Conservation (phyloP, 805 yeast genomes). For the Ogataea glucozyma region DNA sequence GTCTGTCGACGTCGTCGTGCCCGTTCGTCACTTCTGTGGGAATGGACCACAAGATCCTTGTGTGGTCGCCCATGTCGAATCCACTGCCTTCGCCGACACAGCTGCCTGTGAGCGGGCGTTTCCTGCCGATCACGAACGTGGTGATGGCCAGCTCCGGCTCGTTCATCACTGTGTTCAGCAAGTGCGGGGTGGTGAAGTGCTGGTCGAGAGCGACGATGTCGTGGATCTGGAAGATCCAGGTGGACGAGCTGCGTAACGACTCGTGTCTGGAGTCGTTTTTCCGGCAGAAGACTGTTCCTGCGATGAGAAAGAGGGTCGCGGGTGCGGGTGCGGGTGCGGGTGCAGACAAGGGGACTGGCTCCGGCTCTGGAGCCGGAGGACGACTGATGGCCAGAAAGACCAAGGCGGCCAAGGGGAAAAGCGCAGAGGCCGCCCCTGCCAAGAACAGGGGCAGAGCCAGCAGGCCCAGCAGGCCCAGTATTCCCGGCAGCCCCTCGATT, state of each 20-base stretch:
- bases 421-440: too few species aligned
- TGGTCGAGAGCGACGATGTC: conserved; percentile 56
- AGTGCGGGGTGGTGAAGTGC: conserved; percentile 54
- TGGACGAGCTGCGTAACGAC: conserved; percentile 39
- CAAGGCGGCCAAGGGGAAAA: too few species aligned
- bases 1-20: conserved; percentile 57
- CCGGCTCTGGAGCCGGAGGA: too few species aligned
- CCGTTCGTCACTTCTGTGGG: conserved; percentile 72
- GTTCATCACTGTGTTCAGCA: conserved; percentile 55
- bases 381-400: too few species aligned
- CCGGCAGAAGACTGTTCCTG: conserved; percentile 50
- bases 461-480: too few species aligned
- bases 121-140: conserved; percentile 64
- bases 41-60: conserved; percentile 66
- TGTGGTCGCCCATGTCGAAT: conserved; percentile 68
- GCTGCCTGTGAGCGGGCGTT: conserved; percentile 42
- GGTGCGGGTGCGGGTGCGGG: too few species aligned
- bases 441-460: conserved; percentile 12
- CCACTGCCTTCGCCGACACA: conserved; percentile 50
- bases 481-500: too few species aligned
- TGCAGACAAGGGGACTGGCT: too few species aligned
- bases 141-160: conserved; percentile 61
- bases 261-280: conserved; percentile 59
- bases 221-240: conserved; percentile 56
- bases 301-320: conserved; percentile 42